A percentile compares a stretch with the other conserved stretches of the same genome.
Conservation (phyloP, 202 grass and related monocot species). For the Saccharum hybrid region DNA sequence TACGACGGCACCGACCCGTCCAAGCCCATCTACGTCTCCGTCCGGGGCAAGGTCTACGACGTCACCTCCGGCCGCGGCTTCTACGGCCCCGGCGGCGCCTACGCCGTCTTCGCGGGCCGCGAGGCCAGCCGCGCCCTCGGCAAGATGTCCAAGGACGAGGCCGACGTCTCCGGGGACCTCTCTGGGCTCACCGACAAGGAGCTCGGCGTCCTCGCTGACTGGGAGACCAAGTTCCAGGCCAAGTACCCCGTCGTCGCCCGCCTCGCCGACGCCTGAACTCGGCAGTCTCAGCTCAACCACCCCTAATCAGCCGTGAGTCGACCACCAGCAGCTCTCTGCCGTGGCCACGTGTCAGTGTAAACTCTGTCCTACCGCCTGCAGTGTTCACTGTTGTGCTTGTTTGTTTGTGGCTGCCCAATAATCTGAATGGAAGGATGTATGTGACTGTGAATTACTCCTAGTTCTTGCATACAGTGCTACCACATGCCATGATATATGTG, state of each 20-base stretch:
- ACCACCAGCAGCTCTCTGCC: not conserved
- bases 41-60: slow-evolving; percentile 90
- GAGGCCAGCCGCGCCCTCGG: slow-evolving; percentile 87
- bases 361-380: not conserved
- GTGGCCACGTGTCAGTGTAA: not conserved
- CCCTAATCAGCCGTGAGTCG: not conserved
- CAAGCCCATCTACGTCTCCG: slow-evolving; percentile 92
- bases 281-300: not conserved
- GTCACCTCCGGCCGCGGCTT: slow-evolving; percentile 78
- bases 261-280: slow-evolving; percentile 51
- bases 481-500: not conserved
- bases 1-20: slow-evolving; percentile 73
- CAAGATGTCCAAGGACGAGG: slow-evolving; percentile 88
- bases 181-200: slow-evolving; percentile 84
- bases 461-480: not conserved
- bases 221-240: slow-evolving; percentile 95
- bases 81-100: slow-evolving; percentile 86
- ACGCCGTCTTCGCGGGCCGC: slow-evolving; percentile 84
- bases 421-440: not conserved
- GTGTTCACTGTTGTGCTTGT: not conserved
- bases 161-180: slow-evolving; percentile 72
- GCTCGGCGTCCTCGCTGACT: slow-evolving; percentile 76
- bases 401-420: slow-evolving; percentile 4
- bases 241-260: slow-evolving; percentile 85
- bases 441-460: not conserved